Evolutionary conservation across 768 basidiomycete species (phyloP), one percentile per base, ranked within the genome.

Genomic region (Lactarius vividus): DNA sequence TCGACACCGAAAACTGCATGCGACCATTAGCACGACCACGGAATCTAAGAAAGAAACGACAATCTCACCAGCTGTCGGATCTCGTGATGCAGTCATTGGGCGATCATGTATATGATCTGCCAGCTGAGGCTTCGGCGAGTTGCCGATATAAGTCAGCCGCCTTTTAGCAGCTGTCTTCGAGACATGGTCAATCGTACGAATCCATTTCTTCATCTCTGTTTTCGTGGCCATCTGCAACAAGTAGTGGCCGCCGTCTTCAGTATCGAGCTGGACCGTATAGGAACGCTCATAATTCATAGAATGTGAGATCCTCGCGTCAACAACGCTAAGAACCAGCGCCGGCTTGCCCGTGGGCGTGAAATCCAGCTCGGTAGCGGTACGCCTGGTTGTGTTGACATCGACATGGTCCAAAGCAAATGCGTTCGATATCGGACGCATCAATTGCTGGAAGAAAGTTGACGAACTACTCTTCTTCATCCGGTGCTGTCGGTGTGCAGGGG

Each of bases 381-480:
- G 84, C 74, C 84, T 88, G 66, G 78, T 57, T 10, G 69, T 61
- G 61, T 76, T 60, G 4, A 74, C 73, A n/a, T 80, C 78, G 20
- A 81, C 75, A 31, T 81, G 79, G 57, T 89, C 87, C 54, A 87
- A 84, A 23, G 86, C 86, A 72, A 94, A 94, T 2, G 92, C 92
- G 66, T 86, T 92, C 18, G 92, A 94, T 59, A 93, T 87, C 2
- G 92, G 92, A n/a, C 92, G 84, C 88, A 93, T 93, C 77, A 93
- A 81, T 71, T 86, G 88, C 77, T 86, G 88, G 77, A 93, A 83
- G 75, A 94, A 89, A 5, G 89, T 88, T 0, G 87, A 80, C 23
- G 84, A 92, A 81, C 92, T 89, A 79, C 90, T 92, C 77, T 92
- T 91, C 83, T 93, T 93, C 76, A 88, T 86, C n/a, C 90, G 83